Evolutionary conservation across 768 basidiomycete species (phyloP), one percentile per base, ranked within the genome.

Genomic region (Lepiota brunneoincarnata): DNA sequence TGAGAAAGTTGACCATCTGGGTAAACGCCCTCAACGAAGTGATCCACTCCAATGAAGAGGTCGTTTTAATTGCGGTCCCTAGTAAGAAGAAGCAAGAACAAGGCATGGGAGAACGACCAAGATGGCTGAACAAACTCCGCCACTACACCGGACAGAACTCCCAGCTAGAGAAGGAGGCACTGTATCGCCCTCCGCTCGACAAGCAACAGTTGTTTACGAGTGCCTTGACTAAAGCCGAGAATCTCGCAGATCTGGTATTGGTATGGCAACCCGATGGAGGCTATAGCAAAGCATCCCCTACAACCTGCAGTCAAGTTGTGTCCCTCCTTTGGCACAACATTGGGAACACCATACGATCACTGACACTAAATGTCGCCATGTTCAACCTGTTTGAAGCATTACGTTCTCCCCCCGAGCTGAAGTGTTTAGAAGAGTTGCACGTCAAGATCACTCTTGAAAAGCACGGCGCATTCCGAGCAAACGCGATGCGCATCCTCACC

Each of bases 21-120:
- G 26, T 42, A 9, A 38, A 41, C 28, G 49, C 39, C 18, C 49
- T 51, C 23, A 51, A 51, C 14, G 49, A 51, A 38, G 39, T 51
- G 37, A 40, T 49, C 23, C 49, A 49, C 14, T 15, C 31, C 31
- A 31, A 26, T 18, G 38, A 49, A 14, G 49, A 28, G 6, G 15
- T 7, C 21, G 14, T 17, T 39, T 24, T 15, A 24, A 2, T 21
- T 11, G 10, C n/a, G 4, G 9, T 15, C 7, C 42, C 24, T 44
- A 24, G 2, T 2, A 9, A 6, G 23, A 5, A 2, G 21, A 43
- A 24, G 23, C 42, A 5, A 23, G 24, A 44, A 26, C 0, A 44
- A 15, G 24, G 21, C 42, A 26, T 11, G 23, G 21, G 4, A 15
- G 12, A 23, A 20, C 15, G 42, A 21, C 42, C 24, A 26, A 26